These are phyloP conservation scores for Hypoxylon perforatum DNA, from an alignment of 495 filamentous ascomycete genomes.

Conservation along the genomic window DNA sequence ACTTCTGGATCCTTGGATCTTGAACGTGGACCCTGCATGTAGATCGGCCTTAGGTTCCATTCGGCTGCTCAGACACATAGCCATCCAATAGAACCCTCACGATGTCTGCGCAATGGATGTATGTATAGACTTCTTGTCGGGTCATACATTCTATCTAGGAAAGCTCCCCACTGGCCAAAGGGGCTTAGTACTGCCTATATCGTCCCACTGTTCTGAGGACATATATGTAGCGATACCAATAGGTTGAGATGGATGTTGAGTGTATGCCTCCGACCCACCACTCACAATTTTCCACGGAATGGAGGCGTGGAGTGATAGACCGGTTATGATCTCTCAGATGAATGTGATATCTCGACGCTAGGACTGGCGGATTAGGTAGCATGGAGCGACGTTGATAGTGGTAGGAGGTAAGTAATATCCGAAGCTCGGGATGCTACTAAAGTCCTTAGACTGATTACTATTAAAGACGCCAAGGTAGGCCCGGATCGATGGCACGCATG, in stretches of 20 bases:
- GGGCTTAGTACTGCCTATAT: not conserved
- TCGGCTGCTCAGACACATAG: not conserved
- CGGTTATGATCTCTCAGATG: too few species aligned
- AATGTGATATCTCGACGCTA: too few species aligned
- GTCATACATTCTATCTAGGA: not conserved
- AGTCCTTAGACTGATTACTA: not conserved
- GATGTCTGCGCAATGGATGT: not conserved
- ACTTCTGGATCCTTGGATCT: not conserved
- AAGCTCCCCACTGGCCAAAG: not conserved
- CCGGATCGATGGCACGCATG: not conserved
- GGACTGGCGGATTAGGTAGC: too few species aligned
- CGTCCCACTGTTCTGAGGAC: not conserved
- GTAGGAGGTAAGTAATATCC: not conserved
- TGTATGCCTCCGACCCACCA: not conserved
- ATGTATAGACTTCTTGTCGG: not conserved
- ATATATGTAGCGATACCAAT: not conserved
- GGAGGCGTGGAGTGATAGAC: too few species aligned
- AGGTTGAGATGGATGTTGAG: not conserved
- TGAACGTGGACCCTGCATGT: slow-evolving; percentile 9
- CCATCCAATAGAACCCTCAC: not conserved
- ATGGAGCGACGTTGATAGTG: not conserved
- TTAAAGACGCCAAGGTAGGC: not conserved
- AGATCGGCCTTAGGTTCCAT: slow-evolving; percentile 5
- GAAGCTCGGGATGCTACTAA: not conserved
- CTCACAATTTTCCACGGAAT: too few species aligned